A percentile compares a stretch with the other conserved stretches of the same genome.
phyloP scores from a whole-genome alignment of 768 basidiomycete species.

The Auriscalpium orientale region DNA sequence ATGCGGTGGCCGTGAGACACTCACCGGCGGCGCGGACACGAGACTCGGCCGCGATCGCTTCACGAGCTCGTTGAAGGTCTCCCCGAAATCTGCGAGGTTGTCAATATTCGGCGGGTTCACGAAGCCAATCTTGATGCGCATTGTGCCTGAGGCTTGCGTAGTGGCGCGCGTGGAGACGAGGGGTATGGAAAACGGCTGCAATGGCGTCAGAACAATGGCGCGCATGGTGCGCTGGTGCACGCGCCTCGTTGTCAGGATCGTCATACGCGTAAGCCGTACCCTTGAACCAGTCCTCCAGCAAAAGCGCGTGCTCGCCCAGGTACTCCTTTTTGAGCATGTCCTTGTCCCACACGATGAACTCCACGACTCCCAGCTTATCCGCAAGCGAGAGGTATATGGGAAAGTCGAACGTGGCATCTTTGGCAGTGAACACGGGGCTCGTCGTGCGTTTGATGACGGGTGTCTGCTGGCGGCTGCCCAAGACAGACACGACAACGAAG shows the following conservation, averaged over 20 bases:
- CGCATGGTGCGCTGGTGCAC: slow-evolving; percentile 22
- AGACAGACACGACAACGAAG: slow-evolving; percentile 61
- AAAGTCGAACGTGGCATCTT: slow-evolving; percentile 85
- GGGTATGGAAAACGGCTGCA: slow-evolving; percentile 39
- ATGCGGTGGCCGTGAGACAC: background rate
- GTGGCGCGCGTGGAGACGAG: slow-evolving; percentile 43
- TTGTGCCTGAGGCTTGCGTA: slow-evolving; percentile 41
- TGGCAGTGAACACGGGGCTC: slow-evolving; percentile 57
- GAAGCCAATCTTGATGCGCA: slow-evolving; percentile 59
- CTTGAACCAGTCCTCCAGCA: slow-evolving; percentile 79
- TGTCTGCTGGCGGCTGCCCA: slow-evolving; percentile 57
- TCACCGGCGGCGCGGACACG: slow-evolving; percentile 70
- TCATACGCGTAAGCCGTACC: slow-evolving; percentile 44
- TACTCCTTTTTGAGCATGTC: slow-evolving; percentile 89
- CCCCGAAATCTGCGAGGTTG: slow-evolving; percentile 44
- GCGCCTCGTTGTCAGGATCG: slow-evolving; percentile 61
- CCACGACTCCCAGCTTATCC: slow-evolving; percentile 64
- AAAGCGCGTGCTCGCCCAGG: slow-evolving; percentile 77
- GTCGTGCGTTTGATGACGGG: slow-evolving; percentile 66
- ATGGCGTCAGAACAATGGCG: background rate
- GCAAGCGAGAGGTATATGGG: slow-evolving; percentile 74
- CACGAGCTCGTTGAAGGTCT: slow-evolving; percentile 54
- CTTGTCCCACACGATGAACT: slow-evolving; percentile 91
- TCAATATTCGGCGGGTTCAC: slow-evolving; percentile 35
- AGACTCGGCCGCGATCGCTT: slow-evolving; percentile 59